A percentile compares a stretch with the other conserved stretches of the same genome.
phyloP scores from a whole-genome alignment of 148 eudicot species.

The Spergularia bocconei region DNA sequence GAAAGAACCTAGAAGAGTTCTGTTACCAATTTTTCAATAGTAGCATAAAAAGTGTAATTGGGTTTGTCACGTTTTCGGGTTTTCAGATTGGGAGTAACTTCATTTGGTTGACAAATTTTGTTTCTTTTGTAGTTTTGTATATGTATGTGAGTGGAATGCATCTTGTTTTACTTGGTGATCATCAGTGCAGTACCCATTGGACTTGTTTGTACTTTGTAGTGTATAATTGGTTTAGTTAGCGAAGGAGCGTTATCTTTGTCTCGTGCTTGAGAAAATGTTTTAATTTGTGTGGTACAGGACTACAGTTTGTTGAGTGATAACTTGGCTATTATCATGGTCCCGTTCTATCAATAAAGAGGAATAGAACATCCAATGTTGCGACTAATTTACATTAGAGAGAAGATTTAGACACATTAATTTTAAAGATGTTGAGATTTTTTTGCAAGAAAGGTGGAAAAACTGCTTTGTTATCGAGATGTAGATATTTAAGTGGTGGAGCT shows the following conservation, averaged over 20 bases:
- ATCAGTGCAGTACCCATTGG: background rate
- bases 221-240: background rate
- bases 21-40: too few species aligned
- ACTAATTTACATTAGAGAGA: slow-evolving; percentile 13
- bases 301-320: slow-evolving; percentile 7
- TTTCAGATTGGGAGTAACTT: too few species aligned
- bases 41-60: too few species aligned
- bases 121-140: background rate
- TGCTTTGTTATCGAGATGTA: slow-evolving; percentile 20
- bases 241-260: background rate
- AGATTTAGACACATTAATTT: background rate
- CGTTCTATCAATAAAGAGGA: background rate
- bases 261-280: background rate
- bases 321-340: background rate
- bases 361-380: background rate
- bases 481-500: slow-evolving; percentile 27
- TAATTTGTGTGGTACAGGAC: slow-evolving; percentile 2
- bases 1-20: background rate
- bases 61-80: too few species aligned
- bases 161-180: background rate
- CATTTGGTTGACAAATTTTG: background rate
- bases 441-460: slow-evolving; percentile 17
- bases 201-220: too few species aligned
- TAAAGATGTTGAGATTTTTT: slow-evolving; percentile 25
- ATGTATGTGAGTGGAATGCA: background rate